Evolutionary conservation across 192 early-diverging fungal species (phyloP), one percentile per base, ranked within the genome.

Genomic region (Gryganskiella cystojenkinii): DNA sequence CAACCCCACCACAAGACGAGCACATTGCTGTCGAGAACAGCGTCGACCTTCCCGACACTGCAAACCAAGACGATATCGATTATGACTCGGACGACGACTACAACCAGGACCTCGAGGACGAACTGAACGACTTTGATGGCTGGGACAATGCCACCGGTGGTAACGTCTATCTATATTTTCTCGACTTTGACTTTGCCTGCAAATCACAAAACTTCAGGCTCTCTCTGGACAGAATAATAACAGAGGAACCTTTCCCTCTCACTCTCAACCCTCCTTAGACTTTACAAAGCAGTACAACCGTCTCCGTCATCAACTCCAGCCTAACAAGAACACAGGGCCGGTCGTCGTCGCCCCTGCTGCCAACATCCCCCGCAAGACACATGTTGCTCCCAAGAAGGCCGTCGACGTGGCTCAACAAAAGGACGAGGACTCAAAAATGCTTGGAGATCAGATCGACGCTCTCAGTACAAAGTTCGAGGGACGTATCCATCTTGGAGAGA

Each of bases 281-380:
- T 96, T 98, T 76, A 98, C 96, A 56, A 98, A 98, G 75, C 92
- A 95, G 61, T 95, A 92, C 82, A 96, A 96, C 82, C 87, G 88
- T 40, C 87, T 96, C 79, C 80, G 90, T 19, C 89, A 91, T 56
- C 91, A 93, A 57, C 72, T 91, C 20, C 82, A 86, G 57, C 68
- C 79, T 9, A 75, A 80, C 31, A 62, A 75, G 14, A 59, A 69
- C 55, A 76, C 78, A 13, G 45, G 64, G 45, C 54, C 63, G 28
- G 56, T 71, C 14, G 31, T 76, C 28, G 49, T 33, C 4, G 70
- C 68, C 15, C 81, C 81, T 14, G 68, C 74, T 22, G 56, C 64
- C 47, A 79, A 83, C 35, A 61, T 30, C n/a, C 61, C 45, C 8
- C 61, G 44, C 13, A 80, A 51, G 11, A 43, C 61, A 54, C 56